Conservation (phyloP, 2,329 filamentous ascomycete genomes). For the Epichloe uncinata region DNA sequence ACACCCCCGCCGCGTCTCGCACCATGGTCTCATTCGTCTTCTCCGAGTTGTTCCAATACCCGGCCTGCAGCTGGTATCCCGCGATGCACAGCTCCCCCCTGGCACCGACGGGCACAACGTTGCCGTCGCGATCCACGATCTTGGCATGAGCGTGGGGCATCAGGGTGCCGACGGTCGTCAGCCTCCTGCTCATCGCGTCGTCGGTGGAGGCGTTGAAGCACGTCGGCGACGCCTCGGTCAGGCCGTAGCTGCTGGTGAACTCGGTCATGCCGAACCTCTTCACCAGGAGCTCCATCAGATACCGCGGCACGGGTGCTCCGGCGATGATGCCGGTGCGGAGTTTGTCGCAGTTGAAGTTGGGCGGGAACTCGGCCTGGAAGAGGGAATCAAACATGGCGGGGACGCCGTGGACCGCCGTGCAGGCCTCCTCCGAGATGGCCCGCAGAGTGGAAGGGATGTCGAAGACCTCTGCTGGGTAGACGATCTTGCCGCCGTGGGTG, state of each 20-base stretch:
- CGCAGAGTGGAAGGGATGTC: conserved; percentile 51
- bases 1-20: conserved; percentile 35
- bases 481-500: conserved; percentile 62
- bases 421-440: conserved; percentile 52
- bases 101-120: conserved; percentile 51
- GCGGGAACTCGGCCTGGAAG: conserved; percentile 31
- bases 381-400: conserved; percentile 72
- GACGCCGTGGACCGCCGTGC: conserved; percentile 68
- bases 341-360: conserved; percentile 31
- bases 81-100: conserved; percentile 65
- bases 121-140: conserved; percentile 56
- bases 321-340: conserved; percentile 69
- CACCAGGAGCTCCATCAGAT: conserved; percentile 61
- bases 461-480: conserved; percentile 65
- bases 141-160: conserved; percentile 68
- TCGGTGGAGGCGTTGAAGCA: conserved; percentile 71
- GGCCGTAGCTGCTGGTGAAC: conserved; percentile 56
- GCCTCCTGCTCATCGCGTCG: conserved; percentile 51
- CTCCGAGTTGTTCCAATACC: conserved; percentile 56
- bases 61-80: conserved; percentile 61
- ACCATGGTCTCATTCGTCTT: conserved; percentile 55
- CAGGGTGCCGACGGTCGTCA: conserved; percentile 62
- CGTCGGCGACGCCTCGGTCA: conserved; percentile 68
- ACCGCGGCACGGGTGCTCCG: conserved; percentile 61
- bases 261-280: conserved; percentile 61